Conservation (phyloP, 108 stramenopile genomes). For the Discostella pseudostelligera region DNA sequence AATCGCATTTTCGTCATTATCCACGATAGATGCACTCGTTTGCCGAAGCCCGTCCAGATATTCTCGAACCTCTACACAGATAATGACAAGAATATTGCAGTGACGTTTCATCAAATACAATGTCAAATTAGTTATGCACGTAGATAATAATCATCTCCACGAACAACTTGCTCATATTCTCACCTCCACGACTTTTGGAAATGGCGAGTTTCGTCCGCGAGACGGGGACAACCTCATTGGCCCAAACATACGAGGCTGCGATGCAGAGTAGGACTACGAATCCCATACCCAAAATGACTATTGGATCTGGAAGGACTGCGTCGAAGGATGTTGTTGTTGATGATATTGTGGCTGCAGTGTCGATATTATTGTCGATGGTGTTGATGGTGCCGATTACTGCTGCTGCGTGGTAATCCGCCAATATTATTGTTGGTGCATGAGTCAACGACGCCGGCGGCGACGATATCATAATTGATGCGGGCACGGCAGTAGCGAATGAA, state of each 20-base stretch:
- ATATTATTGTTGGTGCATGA: too few species aligned
- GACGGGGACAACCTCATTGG: slow-evolving; percentile 70
- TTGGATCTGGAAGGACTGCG: slow-evolving; percentile 51
- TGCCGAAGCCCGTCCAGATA: slow-evolving; percentile 72
- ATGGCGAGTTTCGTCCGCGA: slow-evolving; percentile 74
- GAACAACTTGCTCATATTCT: too few species aligned
- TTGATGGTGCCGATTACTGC: too few species aligned
- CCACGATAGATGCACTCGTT: too few species aligned
- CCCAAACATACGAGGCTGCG: slow-evolving; percentile 59
- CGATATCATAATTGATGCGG: too few species aligned
- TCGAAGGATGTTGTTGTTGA: slow-evolving; percentile 36
- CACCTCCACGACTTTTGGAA: slow-evolving; percentile 59
- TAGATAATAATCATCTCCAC: too few species aligned
- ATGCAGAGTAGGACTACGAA: slow-evolving; percentile 56
- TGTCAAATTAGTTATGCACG: not conserved
- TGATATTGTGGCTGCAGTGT: not conserved
- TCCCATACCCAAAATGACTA: slow-evolving; percentile 59
- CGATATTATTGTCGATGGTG: too few species aligned
- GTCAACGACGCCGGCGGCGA: too few species aligned
- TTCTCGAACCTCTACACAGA: slow-evolving; percentile 49
- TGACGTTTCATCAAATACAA: too few species aligned
- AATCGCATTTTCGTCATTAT: too few species aligned
- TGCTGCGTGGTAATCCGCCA: too few species aligned
- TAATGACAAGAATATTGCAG: not conserved
- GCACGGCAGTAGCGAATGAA: too few species aligned